Base-by-base conservation (phyloP, 2,329 filamentous ascomycete genomes). In the Aspergillus ochraceus region DNA sequence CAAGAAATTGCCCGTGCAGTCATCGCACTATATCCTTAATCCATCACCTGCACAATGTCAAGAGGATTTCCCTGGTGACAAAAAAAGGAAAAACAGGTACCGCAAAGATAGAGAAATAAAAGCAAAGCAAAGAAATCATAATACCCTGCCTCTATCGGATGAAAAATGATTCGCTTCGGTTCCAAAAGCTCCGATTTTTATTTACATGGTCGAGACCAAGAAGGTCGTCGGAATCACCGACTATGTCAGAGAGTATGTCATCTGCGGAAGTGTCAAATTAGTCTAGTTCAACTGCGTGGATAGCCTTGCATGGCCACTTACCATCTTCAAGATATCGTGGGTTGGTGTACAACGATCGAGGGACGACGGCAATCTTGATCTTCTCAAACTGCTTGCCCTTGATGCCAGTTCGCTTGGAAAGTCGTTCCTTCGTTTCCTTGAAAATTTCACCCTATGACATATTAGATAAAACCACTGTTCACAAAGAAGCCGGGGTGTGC, bases 351-450 rank as follows among this genome's bases (percentile, higher is more conserved):
- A 86, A 83, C 67, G 78, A 68, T 73, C 90, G 83, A 74, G 88
- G 82, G 54, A 97, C 85, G 32, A 96, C 78, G 6, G 92, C 90
- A 80, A 99, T 97, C 77, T 96, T 97, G 77, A 99, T 95, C 83
- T 98, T 98, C 77, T 99, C 94, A 67, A 99, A 93, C 66, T 92
- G 92, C 82, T 99, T 99, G 76, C 95, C 96, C 78, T 97, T 97
- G 79, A 99, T 88, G 26, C 93, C 93, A 0, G 91, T 97, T 60
- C 94, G 85, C 76, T 93, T 94, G 68, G 95, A 93, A 4, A 99
- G 81, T n/a, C 95, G 88, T 78, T 96, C 92, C 80, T 94, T 97
- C 49, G 93, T 97, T 36, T 98, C 91, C 60, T 87, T 88, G 77
- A 99, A 98, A 45, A 84, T 82, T 75, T 99, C 95, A 56, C 88